Base-by-base conservation (phyloP, 805 yeast species). In the Myxozyma lipomycoides region DNA sequence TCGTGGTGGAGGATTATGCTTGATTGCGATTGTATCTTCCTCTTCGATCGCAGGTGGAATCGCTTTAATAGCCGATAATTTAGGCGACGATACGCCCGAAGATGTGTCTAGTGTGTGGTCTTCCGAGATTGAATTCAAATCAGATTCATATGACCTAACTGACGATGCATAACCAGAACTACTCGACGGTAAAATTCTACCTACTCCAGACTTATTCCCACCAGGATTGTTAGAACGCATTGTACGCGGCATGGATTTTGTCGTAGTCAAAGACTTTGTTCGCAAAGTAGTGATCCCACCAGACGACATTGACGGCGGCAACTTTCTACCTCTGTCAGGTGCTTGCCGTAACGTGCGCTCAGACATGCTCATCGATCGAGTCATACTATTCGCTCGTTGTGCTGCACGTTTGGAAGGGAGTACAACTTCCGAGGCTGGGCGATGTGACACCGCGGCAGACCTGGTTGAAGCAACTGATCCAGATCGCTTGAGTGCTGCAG, bases 101-200 rank as follows among this genome's bases (percentile, higher is more conserved):
- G 37, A 24, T 12, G 49, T 43, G 35, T 46, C 58, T 15, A 51
- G 34, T 23, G 47, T 35, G 7, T 21, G 48, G 37, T 46, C 49
- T 30, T 53, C 58, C 10, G 48, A 28, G 40, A 53, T 53, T 24
- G 56, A 51, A 39, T 53, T 53, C 38, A 53, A 44, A 23, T 53
- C 58, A 5, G 52, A 47, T 25, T 54, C 58, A 40, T 38, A 51
- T 15, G 58, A 54, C 12, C 40, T 25, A 25, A 54, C 26, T 10
- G 53, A 47, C 5, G 58, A 52, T 2, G 58, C 56, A 32, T 54
- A 54, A 3, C 50, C 45, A 21, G 55, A 39, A 9, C 35, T 34
- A 22, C 37, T 25, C 12, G 19, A 12, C 9, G 19, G 15, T n/a
- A 10, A 6, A 15, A 12, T 39, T 34, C 40, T 24, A 17, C 43